Evolutionary conservation across 2,329 filamentous ascomycete genomes (phyloP).

Genomic region (Penicillium griseofulvum): DNA sequence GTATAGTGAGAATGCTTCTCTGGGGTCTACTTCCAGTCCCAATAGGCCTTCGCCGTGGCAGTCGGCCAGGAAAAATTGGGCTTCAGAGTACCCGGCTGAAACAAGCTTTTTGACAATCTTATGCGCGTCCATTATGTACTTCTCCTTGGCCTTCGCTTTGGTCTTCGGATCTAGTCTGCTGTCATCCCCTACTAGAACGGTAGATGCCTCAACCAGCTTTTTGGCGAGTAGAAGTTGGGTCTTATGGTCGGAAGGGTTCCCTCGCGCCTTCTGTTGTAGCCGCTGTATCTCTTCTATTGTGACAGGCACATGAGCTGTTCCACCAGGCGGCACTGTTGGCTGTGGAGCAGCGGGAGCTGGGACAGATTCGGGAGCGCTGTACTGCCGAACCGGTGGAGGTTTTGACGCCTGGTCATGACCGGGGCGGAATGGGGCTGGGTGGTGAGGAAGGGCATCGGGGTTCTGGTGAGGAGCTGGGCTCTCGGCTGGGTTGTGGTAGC

Average conservation of each 20-base stretch:
- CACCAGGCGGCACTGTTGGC: constrained; percentile 8
- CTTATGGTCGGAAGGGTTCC: constrained; percentile 69
- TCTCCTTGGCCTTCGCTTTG: constrained; percentile 67
- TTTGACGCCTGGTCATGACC: constrained; percentile 48
- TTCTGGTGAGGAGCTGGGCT: constrained; percentile 39
- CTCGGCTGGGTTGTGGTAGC: constrained; percentile 19
- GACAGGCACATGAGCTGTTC: constrained; percentile 53
- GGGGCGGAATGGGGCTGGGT: constrained; percentile 55
- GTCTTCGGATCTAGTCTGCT: constrained; percentile 66
- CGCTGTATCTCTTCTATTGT: constrained; percentile 75
- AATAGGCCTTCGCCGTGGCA: constrained; percentile 79
- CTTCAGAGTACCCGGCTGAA: constrained; percentile 69
- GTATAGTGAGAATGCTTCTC: constrained; percentile 90
- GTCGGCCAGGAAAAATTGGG: constrained; percentile 92
- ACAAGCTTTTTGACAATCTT: constrained; percentile 90
- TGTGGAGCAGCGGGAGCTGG: constrained; percentile 34
- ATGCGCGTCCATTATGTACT: constrained; percentile 79
- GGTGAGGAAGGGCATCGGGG: constrained; percentile 56
- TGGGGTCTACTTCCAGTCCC: constrained; percentile 76
- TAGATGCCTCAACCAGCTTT: constrained; percentile 80
- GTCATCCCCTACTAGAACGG: constrained; percentile 73
- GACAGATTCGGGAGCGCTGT: constrained; percentile 39
- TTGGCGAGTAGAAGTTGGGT: constrained; percentile 73
- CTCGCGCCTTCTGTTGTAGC: constrained; percentile 66
- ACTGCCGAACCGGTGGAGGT: constrained; percentile 55